These are phyloP conservation scores for Talaromyces albobiverticillius DNA, from an alignment of 2,329 filamentous ascomycete genomes.

Conservation along the genomic window DNA sequence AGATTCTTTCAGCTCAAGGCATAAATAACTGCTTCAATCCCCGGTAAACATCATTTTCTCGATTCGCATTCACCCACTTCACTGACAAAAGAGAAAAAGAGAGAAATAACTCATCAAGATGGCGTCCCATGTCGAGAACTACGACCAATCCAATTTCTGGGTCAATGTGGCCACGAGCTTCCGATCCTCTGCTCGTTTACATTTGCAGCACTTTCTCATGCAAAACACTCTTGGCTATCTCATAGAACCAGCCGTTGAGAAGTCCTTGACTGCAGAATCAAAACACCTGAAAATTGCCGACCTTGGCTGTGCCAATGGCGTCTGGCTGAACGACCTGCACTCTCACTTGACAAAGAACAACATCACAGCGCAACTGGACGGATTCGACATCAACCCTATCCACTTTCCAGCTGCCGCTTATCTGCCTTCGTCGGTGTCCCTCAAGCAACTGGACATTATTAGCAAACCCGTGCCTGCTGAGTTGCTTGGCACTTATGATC, in stretches of 20 bases:
- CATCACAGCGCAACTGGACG: neutral
- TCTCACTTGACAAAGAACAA: constrained; percentile 1
- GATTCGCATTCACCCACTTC: too few relatives aligned
- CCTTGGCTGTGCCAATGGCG: neutral
- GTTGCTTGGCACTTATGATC: neutral
- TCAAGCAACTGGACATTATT: neutral
- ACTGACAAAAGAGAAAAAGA: too few relatives aligned
- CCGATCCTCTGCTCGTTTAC: constrained; percentile 15
- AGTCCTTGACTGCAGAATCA: constrained; percentile 6
- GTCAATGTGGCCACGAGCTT: neutral
- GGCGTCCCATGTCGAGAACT: neutral
- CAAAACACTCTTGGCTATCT: constrained; percentile 24
- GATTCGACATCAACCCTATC: constrained; percentile 3
- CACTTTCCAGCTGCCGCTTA: neutral
- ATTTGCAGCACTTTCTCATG: constrained; percentile 25
- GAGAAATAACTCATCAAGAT: too few relatives aligned
- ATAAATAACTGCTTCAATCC: too few relatives aligned
- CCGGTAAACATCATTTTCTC: too few relatives aligned
- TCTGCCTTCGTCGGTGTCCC: neutral
- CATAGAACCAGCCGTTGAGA: constrained; percentile 19
- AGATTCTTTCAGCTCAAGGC: too few relatives aligned
- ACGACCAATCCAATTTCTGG: neutral
- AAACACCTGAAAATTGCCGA: constrained; percentile 11
- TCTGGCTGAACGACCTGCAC: constrained; percentile 1
- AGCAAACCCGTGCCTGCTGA: neutral